These are phyloP conservation scores for Paxillus ammoniavirescens DNA, from an alignment of 768 basidiomycete genomes.

Conservation along the genomic window DNA sequence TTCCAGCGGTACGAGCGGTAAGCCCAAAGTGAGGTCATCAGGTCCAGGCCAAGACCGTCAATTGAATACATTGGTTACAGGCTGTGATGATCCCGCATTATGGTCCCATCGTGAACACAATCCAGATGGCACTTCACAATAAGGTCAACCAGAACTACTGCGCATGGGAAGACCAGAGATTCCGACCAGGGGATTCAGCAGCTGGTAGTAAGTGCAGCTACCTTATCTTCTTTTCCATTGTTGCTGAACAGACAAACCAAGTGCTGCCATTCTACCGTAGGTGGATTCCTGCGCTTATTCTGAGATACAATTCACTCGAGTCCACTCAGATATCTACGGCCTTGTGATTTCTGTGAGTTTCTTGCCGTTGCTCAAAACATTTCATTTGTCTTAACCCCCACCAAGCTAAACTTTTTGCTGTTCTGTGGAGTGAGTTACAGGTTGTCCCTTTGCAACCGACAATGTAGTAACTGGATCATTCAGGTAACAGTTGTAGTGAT, in stretches of 20 bases:
- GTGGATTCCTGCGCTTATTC: slow-evolving; percentile 21
- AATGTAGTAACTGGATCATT: slow-evolving; percentile 5
- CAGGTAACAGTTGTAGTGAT: slow-evolving; percentile 59
- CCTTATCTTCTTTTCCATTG: not conserved
- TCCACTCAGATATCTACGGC: slow-evolving; percentile 54
- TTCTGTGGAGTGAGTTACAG: slow-evolving; percentile 48
- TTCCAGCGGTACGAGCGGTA: slow-evolving; percentile 75
- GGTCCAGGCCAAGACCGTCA: not conserved
- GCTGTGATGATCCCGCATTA: slow-evolving; percentile 70
- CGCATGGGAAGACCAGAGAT: slow-evolving; percentile 38
- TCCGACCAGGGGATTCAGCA: slow-evolving; percentile 54
- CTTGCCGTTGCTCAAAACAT: not conserved
- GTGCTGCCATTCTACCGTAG: slow-evolving; percentile 62
- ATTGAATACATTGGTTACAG: slow-evolving; percentile 27
- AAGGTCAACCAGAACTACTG: slow-evolving; percentile 39
- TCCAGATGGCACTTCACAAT: slow-evolving; percentile 57
- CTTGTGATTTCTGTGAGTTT: slow-evolving; percentile 51
- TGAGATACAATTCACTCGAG: slow-evolving; percentile 10
- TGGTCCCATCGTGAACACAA: slow-evolving; percentile 57
- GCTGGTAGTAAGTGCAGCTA: slow-evolving; percentile 48
- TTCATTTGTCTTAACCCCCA: slow-evolving; percentile 6
- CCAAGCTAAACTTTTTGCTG: slow-evolving; percentile 50
- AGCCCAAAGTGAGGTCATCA: slow-evolving; percentile 25
- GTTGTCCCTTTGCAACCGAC: not conserved
- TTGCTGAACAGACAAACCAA: slow-evolving; percentile 22